Conservation (phyloP, 225 moss, liverwort and hornwort genomes). For the Takakia lepidozioides region DNA sequence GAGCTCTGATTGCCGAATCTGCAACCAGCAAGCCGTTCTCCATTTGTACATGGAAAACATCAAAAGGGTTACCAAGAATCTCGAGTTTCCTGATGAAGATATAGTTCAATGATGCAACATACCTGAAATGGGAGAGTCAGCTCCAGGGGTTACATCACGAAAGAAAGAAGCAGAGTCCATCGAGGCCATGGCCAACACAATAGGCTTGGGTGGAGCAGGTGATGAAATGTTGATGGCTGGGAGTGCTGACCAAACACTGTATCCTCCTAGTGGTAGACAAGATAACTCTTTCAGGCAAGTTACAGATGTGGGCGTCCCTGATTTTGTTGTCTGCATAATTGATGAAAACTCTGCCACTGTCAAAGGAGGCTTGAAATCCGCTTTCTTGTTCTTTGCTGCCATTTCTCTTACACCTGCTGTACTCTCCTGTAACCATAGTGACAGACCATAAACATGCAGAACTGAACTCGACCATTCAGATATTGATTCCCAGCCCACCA, state of each 20-base stretch:
- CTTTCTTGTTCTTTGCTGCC: constrained; percentile 47
- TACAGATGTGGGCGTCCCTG: constrained; percentile 61
- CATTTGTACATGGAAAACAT: no score
- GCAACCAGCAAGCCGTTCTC: no score
- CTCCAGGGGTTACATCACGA: constrained; percentile 77
- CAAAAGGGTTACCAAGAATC: no score
- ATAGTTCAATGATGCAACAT: no score
- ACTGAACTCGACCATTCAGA: no score
- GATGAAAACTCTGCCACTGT: constrained; percentile 74
- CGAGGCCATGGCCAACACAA: constrained; percentile 71
- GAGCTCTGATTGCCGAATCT: no score
- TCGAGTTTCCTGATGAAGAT: no score
- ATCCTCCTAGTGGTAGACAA: constrained; percentile 91
- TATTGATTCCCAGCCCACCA: no score
- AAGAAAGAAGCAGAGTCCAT: constrained; percentile 94
- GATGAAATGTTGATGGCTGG: constrained; percentile 60
- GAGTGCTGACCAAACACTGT: constrained; percentile 86
- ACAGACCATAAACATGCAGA: constrained; percentile 19
- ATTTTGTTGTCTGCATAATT: constrained; percentile 90
- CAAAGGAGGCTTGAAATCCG: constrained; percentile 42
- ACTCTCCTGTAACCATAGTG: constrained; percentile 62
- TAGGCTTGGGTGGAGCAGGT: constrained; percentile 48
- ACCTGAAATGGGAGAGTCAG: constrained; percentile 87
- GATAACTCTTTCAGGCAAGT: constrained; percentile 80
- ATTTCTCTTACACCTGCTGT: constrained; percentile 39